These are phyloP conservation scores for Trypanosoma avium DNA, from an alignment of 208 protist genomes.

Conservation along the genomic window DNA sequence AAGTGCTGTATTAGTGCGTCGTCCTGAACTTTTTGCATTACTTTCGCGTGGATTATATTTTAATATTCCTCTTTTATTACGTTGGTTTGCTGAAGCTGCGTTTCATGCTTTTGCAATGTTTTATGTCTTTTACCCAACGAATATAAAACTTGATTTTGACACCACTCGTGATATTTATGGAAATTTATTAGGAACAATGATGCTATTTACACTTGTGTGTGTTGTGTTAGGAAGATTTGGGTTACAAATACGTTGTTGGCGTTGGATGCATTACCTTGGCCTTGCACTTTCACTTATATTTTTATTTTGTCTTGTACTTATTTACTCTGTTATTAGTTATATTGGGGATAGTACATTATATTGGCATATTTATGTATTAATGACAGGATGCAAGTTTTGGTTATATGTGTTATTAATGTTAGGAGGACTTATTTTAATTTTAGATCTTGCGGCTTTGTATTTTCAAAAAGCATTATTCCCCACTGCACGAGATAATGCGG, in stretches of 20 bases:
- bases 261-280: conserved; percentile 62
- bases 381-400: conserved; percentile 71
- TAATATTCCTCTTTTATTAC: conserved; percentile 36
- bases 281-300: conserved; percentile 52
- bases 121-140: conserved; percentile 56
- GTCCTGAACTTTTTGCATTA: conserved; percentile 73
- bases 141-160: conserved; percentile 23
- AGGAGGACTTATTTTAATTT: conserved; percentile 36
- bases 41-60: conserved; percentile 80
- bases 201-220: conserved; percentile 70
- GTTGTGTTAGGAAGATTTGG: conserved; percentile 67
- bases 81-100: conserved; percentile 67
- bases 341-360: conserved; percentile 63
- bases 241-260: conserved; percentile 77
- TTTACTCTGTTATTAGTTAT: conserved; percentile 62
- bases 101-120: conserved; percentile 67
- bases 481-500: conserved; percentile 57
- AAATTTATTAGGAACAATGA: conserved; percentile 51
- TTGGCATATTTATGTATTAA: conserved; percentile 67
- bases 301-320: conserved; percentile 45
- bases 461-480: conserved; percentile 63
- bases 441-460: conserved; percentile 53
- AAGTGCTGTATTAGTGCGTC: conserved; percentile 56
- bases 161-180: conserved; percentile 42
- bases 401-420: conserved; percentile 66